Base-by-base conservation (phyloP, 495 filamentous ascomycete species). In the Lasiosphaeria hispida region DNA sequence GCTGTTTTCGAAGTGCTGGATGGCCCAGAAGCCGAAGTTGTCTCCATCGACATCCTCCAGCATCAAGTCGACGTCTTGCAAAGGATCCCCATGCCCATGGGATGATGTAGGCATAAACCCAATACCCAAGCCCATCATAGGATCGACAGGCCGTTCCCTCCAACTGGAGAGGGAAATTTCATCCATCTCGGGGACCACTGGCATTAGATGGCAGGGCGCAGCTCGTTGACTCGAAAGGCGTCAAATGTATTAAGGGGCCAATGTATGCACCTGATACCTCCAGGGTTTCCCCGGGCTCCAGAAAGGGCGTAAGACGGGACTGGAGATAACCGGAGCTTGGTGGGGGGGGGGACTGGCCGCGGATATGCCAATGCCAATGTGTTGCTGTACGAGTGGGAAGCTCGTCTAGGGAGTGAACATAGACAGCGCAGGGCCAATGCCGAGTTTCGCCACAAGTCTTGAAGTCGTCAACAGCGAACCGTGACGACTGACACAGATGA, bases 11-110 rank as follows among this genome's bases (percentile, higher is more conserved):
- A 67, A 80, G 55, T 80, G 76, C 53, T 79, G 69, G 11, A 80
- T 63, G 41, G 77, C 77, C 75, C 75, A 79, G 62, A 72, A 77
- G 7, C 75, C 77, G 68, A 77, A 78, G 62, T 78, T 74, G 54
- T 80, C 77, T 10, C 72, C 76, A 0, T 72, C 69, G 36, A 74
- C 70, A 53, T 79, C 74, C 30, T 71, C 75, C 41, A 80, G 64
- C 8, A 70, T 73, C 17, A 79, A 64, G 53, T 77, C 75, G 58
- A 80, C 63, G 53, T 72, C 71, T 8, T 63, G 45, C 17, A 71
- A 67, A 9, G 64, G 63, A 35, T 73, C 63, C 43, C 60, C 60
- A 42, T 41, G 35, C 23, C 65, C 53, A 10, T 59, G 36, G 30
- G 57, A 64, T 10, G 57, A 37, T 4, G 37, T 34, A 35, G 55